phyloP scores from a whole-genome alignment of 768 basidiomycete species.

The Grammothele lineata region DNA sequence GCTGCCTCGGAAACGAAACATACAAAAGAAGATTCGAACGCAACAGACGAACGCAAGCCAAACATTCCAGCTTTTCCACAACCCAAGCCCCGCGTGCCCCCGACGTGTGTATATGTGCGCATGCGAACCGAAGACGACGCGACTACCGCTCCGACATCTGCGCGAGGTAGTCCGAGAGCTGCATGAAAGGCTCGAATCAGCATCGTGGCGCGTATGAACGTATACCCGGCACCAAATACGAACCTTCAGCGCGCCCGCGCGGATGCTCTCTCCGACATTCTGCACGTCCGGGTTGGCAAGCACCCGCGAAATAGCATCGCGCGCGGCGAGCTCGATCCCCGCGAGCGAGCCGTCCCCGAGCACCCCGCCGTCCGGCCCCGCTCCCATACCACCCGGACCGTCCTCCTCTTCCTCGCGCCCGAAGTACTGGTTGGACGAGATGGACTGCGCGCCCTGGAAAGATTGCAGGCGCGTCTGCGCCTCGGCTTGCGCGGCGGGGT shows the following conservation, averaged over 20 bases:
- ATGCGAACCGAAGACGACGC: no score
- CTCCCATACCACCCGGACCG: slow-evolving; percentile 24
- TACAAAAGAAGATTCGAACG: no score
- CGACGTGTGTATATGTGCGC: no score
- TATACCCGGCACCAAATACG: slow-evolving; percentile 20
- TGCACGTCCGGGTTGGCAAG: slow-evolving; percentile 87
- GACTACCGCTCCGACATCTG: slow-evolving; percentile 21
- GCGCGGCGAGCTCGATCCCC: slow-evolving; percentile 57
- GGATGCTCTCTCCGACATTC: slow-evolving; percentile 73
- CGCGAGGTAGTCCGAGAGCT: slow-evolving; percentile 49
- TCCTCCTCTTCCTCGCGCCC: slow-evolving; percentile 86
- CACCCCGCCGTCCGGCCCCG: slow-evolving; percentile 51
- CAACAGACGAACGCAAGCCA: no score
- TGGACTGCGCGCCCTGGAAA: slow-evolving; percentile 90
- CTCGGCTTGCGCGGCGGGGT: slow-evolving; percentile 64
- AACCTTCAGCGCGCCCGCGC: slow-evolving; percentile 81
- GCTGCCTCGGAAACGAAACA: no score
- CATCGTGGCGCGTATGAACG: not conserved
- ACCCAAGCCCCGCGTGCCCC: no score
- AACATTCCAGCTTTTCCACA: no score
- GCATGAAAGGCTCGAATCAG: slow-evolving; percentile 3
- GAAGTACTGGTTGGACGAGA: slow-evolving; percentile 96
- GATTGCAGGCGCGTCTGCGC: slow-evolving; percentile 76
- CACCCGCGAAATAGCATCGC: slow-evolving; percentile 69
- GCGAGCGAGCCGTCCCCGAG: slow-evolving; percentile 48